These are phyloP conservation scores for Aspergillus chevalieri DNA, from an alignment of 2,329 filamentous ascomycete species.

Conservation along the genomic window DNA sequence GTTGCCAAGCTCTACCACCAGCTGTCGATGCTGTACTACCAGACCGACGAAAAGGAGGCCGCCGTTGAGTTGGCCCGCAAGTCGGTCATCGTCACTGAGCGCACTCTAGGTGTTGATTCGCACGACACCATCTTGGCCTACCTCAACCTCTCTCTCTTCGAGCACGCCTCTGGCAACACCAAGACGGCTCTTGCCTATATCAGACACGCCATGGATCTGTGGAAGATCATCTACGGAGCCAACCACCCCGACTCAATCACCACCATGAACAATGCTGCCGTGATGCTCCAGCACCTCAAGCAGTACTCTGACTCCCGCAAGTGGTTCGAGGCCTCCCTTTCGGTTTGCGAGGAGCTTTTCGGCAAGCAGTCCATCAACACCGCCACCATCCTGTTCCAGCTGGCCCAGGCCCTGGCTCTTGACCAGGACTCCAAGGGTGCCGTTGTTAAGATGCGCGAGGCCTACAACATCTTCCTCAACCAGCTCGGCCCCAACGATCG, in stretches of 20 bases:
- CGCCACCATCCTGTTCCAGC: conserved; percentile 92
- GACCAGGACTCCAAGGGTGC: conserved; percentile 91
- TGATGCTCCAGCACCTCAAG: conserved; percentile 96
- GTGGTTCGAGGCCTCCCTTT: conserved; percentile 92
- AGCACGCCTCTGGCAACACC: conserved; percentile 88
- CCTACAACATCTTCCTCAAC: conserved; percentile 87
- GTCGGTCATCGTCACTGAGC: conserved; percentile 90
- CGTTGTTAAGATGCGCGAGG: conserved; percentile 89
- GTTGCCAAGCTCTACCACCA: conserved; percentile 93
- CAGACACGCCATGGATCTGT: conserved; percentile 86
- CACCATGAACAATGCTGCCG: conserved; percentile 95
- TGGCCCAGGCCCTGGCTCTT: conserved; percentile 90
- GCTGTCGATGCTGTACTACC: conserved; percentile 91
- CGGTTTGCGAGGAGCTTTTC: conserved; percentile 82
- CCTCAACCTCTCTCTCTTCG: conserved; percentile 88
- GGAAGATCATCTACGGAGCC: conserved; percentile 93
- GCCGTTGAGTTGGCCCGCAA: conserved; percentile 94
- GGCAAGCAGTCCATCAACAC: conserved; percentile 87
- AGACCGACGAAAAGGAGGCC: conserved; percentile 94
- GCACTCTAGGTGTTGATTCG: conserved; percentile 88
- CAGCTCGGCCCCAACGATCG: conserved; percentile 85
- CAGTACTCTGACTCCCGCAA: conserved; percentile 88
- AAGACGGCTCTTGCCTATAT: conserved; percentile 80
- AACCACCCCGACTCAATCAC: conserved; percentile 97
- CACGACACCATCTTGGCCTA: conserved; percentile 92